Evolutionary conservation across 768 basidiomycete genomes (phyloP).

Genomic region (Leucocoprinus sp.): DNA sequence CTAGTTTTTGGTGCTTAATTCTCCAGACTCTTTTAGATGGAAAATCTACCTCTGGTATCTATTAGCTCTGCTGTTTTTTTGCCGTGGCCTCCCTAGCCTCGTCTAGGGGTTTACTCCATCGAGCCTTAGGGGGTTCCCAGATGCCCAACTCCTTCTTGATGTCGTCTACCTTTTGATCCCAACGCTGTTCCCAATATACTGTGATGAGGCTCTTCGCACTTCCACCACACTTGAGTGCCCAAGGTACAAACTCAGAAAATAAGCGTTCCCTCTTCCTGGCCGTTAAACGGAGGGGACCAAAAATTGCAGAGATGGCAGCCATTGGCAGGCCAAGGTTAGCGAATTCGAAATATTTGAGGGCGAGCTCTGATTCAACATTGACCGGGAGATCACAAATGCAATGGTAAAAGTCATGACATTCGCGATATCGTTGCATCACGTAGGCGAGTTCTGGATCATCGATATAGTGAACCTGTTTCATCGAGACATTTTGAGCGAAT

Average conservation of each 20-base stretch:
- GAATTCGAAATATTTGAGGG: conserved; percentile 92
- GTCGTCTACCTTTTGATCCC: conserved; percentile 76
- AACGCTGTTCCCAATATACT: conserved; percentile 94
- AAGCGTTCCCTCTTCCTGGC: conserved; percentile 46
- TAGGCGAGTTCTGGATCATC: conserved; percentile 94
- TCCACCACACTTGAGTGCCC: conserved; percentile 83
- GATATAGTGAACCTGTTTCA: conserved; percentile 79
- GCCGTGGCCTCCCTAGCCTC: conserved; percentile 51
- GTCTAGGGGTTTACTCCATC: conserved; percentile 57
- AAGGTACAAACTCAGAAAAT: conserved; percentile 80
- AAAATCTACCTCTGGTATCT: background rate
- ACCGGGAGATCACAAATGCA: conserved; percentile 85
- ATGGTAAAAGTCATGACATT: conserved; percentile 98
- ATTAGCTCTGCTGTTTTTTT: conserved; percentile 16
- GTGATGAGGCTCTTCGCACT: conserved; percentile 71
- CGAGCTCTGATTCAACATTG: conserved; percentile 84
- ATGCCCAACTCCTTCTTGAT: conserved; percentile 82
- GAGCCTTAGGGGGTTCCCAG: conserved; percentile 70
- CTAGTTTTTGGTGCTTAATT: no score
- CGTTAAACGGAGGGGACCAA: conserved; percentile 71
- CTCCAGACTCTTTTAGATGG: no score
- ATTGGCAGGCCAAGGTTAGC: conserved; percentile 88
- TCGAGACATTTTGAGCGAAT: conserved; percentile 9
- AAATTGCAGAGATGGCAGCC: conserved; percentile 68
- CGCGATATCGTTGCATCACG: conserved; percentile 95